phyloP scores from a whole-genome alignment of 768 basidiomycete species.

The Psilocybe sp. region DNA sequence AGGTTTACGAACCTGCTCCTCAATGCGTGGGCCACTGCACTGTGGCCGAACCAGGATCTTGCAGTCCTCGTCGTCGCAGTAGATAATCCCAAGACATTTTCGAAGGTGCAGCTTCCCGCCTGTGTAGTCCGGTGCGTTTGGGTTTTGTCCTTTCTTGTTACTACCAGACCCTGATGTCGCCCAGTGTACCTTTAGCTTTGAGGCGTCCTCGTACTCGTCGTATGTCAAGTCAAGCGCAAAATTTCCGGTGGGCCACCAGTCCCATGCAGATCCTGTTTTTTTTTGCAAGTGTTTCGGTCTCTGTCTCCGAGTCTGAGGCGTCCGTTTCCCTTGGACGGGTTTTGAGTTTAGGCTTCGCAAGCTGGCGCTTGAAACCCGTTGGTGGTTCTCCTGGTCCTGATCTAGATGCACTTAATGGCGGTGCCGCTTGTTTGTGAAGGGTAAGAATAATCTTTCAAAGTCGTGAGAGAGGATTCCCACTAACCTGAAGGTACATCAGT shows the following conservation, averaged over 20 bases:
- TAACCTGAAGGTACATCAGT: no score
- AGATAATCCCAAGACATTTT: conserved; percentile 15
- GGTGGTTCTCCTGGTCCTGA: no score
- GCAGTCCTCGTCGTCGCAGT: conserved; percentile 14
- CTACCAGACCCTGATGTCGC: conserved; percentile 12
- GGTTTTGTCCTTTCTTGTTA: conserved; percentile 6
- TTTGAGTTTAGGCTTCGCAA: no score
- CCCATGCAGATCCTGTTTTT: no score
- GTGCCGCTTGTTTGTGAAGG: no score
- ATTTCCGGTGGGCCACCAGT: conserved; percentile 20
- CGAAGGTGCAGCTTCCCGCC: conserved; percentile 14
- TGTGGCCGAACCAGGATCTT: conserved; percentile 12
- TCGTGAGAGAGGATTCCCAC: no score
- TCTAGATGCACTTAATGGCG: no score
- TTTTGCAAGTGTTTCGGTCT: no score
- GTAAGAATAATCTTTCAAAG: no score
- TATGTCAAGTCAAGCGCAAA: conserved; percentile 11
- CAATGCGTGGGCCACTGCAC: neutral
- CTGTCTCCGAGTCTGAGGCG: no score
- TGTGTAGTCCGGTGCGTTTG: neutral
- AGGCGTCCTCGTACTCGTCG: conserved; percentile 6
- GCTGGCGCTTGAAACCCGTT: no score
- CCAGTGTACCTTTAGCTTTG: conserved; percentile 18
- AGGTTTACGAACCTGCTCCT: neutral
- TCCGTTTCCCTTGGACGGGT: no score